Conservation (phyloP, 495 filamentous ascomycete genomes). For the Diplogelasinospora grovesii region DNA sequence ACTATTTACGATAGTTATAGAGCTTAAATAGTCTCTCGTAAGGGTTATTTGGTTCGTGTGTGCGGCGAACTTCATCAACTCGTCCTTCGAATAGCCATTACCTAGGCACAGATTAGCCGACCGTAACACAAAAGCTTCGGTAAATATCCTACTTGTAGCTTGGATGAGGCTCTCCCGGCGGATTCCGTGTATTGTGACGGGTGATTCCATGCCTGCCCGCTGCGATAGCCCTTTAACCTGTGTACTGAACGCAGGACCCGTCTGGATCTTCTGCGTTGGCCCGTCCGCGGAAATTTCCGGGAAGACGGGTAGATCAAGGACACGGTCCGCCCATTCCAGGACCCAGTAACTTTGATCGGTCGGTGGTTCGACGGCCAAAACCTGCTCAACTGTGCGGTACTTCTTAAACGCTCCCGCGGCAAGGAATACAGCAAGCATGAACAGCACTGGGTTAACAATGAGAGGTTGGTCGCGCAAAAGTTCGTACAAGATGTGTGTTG, state of each 20-base stretch:
- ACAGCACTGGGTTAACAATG: neutral
- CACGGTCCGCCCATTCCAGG: too few relatives aligned
- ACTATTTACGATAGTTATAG: constrained; percentile 16
- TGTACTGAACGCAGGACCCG: too few relatives aligned
- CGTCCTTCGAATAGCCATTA: constrained; percentile 14
- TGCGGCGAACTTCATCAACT: constrained; percentile 17
- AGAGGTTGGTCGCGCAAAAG: neutral
- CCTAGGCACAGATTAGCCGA: constrained; percentile 12
- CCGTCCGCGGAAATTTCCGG: too few relatives aligned
- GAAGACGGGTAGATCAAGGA: too few relatives aligned
- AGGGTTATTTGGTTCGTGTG: constrained; percentile 14
- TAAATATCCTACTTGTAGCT: constrained; percentile 8
- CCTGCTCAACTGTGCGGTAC: neutral
- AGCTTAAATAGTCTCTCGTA: constrained; percentile 15
- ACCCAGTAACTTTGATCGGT: neutral
- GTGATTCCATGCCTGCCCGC: too few relatives aligned
- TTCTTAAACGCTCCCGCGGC: neutral
- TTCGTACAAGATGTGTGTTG: constrained; percentile 2
- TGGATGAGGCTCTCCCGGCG: constrained; percentile 8
- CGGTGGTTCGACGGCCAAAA: neutral
- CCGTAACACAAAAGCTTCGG: constrained; percentile 1
- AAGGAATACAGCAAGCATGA: neutral
- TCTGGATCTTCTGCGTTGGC: too few relatives aligned
- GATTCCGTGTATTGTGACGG: constrained; percentile 10
- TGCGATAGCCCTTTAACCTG: too few relatives aligned